A percentile compares a stretch with the other conserved stretches of the same genome.
Evolutionary conservation across 768 basidiomycete species (phyloP).

Genomic region (Tylopilus subfusipes): DNA sequence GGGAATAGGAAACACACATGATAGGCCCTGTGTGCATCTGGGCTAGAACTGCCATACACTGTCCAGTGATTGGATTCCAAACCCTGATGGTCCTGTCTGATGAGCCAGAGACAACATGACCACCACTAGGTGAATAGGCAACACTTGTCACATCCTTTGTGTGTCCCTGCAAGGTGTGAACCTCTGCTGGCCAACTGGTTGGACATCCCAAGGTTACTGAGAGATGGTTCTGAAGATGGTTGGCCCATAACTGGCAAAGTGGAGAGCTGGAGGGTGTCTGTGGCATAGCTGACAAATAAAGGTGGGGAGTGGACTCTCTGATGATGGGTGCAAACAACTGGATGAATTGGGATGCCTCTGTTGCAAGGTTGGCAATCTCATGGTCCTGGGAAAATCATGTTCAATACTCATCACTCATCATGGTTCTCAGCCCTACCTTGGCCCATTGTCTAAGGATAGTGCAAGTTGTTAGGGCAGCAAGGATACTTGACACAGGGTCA

Average conservation of each 20-base stretch:
- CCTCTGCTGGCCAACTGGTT: constrained; percentile 16
- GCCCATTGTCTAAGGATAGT: constrained; percentile 13
- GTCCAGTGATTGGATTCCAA: constrained; percentile 17
- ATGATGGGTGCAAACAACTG: constrained; percentile 29
- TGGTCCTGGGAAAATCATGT: constrained; percentile 3
- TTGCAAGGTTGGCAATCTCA: constrained; percentile 13
- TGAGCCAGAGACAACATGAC: constrained; percentile 27
- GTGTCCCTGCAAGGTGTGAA: constrained; percentile 15
- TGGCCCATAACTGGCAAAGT: constrained; percentile 23
- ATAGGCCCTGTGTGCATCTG: background rate
- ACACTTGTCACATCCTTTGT: constrained; percentile 10
- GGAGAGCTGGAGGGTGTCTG: constrained; percentile 29
- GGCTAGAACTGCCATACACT: constrained; percentile 6
- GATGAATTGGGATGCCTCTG: constrained; percentile 31
- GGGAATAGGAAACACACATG: constrained; percentile 19
- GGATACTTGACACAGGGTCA: constrained; percentile 1
- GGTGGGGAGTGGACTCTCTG: constrained; percentile 32
- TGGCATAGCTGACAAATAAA: constrained; percentile 39
- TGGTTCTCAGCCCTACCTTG: constrained; percentile 5
- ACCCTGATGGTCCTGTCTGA: constrained; percentile 18
- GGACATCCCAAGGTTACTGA: constrained; percentile 8
- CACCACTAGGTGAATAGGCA: constrained; percentile 22
- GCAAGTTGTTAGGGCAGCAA: constrained; percentile 12
- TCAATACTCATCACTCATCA: background rate
- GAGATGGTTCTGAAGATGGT: constrained; percentile 16